Conservation (phyloP, 805 yeast genomes). For the Kregervanrija delftensis region DNA sequence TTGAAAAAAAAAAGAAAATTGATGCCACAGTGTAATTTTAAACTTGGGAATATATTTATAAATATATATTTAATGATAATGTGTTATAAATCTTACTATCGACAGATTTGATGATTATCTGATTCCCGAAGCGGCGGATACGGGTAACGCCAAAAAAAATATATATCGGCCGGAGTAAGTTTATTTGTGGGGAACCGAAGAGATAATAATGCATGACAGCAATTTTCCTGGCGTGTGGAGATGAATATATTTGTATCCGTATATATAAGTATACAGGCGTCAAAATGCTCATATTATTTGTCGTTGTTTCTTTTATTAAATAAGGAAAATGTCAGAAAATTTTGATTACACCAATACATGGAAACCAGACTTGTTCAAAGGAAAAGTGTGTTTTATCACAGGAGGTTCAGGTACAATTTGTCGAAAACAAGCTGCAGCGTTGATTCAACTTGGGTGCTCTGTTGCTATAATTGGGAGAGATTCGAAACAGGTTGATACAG, state of each 20-base stretch:
- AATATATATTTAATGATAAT: no score
- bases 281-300: no score
- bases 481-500: slow-evolving; percentile 52
- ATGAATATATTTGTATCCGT: no score
- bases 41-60: no score
- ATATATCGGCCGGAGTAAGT: not conserved
- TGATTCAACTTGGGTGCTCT: slow-evolving; percentile 77
- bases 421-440: slow-evolving; percentile 79
- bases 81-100: no score
- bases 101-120: no score
- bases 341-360: slow-evolving; percentile 15
- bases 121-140: no score
- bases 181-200: no score
- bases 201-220: no score
- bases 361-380: slow-evolving; percentile 66
- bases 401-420: slow-evolving; percentile 98
- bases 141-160: no score
- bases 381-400: slow-evolving; percentile 83
- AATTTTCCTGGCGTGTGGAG: no score
- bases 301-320: not conserved
- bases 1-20: not conserved
- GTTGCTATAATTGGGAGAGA: slow-evolving; percentile 84
- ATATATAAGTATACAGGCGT: no score
- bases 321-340: slow-evolving; percentile 2
- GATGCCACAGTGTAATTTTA: not conserved